phyloP scores from a whole-genome alignment of 805 yeast species.

The Blastobotrys terrestris region DNA sequence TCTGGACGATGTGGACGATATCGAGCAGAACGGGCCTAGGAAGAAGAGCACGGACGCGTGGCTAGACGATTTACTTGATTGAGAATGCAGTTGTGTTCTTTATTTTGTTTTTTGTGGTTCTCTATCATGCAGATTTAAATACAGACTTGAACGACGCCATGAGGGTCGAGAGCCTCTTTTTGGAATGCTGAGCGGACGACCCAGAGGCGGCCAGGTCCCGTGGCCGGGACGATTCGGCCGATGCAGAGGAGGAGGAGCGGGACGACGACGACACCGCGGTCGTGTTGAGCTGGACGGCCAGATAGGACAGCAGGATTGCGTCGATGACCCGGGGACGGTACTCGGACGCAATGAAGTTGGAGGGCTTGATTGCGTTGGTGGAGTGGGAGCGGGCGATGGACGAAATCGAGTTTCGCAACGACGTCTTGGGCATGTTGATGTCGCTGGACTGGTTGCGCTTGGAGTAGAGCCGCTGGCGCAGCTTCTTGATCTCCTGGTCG shows the following conservation, averaged over 20 bases:
- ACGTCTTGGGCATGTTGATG: neutral
- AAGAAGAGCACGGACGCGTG: neutral
- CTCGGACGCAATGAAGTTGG: neutral
- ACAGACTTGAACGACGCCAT: neutral
- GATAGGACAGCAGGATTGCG: neutral
- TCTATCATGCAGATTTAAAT: neutral
- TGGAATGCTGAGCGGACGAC: neutral
- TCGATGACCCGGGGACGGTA: neutral
- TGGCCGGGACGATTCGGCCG: neutral
- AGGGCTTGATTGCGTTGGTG: neutral
- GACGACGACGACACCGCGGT: neutral
- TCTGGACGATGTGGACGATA: constrained; percentile 18
- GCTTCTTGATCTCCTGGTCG: neutral
- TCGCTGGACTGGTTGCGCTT: neutral
- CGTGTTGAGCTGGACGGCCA: neutral
- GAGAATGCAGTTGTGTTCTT: neutral
- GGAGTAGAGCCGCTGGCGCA: neutral
- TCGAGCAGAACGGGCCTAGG: neutral
- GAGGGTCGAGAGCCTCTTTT: neutral
- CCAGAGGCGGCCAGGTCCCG: neutral
- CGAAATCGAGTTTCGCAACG: neutral
- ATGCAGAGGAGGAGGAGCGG: neutral
- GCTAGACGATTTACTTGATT: neutral
- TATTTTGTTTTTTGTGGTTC: neutral
- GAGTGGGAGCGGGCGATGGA: neutral